Base-by-base conservation (phyloP, 1,284 basidiomycete species). In the Marasmius fiardii region DNA sequence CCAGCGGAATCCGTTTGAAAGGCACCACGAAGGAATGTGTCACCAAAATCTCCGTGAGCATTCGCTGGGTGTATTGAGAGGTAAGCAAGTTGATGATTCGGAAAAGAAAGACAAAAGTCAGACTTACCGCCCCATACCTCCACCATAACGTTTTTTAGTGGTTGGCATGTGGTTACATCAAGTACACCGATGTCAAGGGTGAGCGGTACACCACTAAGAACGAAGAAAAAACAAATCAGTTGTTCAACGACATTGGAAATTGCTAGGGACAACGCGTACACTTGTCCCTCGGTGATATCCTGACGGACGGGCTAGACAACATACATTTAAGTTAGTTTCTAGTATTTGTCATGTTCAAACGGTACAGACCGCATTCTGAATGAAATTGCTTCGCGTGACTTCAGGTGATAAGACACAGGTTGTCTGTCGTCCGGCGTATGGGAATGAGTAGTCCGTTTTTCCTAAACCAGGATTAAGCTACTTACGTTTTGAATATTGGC, bases 101-200 rank as follows among this genome's bases (percentile, higher is more conserved):
- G 35, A n/a, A 16, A 5, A 26, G 23, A 24, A 20, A 24, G 23
- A n/a, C n/a, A 21, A n/a, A 18, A 14, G 53, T n/a, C n/a, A 5
- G 28, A 49, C 68, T 62, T 54, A 74, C 73, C 57, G 51, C 67
- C 68, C 74, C 85, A 88, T 44, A 87, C 70, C 60, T 88, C 85
- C 41, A 84, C 80, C 59, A 84, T 74, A 33, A 75, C 78, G 64
- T 78, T 72, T 21, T 70, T 62, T 5, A 83, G 65, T n/a, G 82
- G 81, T 59, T 79, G 64, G 68, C 83, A 85, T 2, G 81, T 83
- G 45, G 77, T 71, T 10, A 79, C 75, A 63, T 86, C 80, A 61
- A 85, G 75, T 48, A 84, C 71, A 52, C 79, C 81, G 39, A 84
- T 75, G 60, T 84, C 79, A 63, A 83, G 74, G 11, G 72, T 68